phyloP scores from a whole-genome alignment of 768 basidiomycete species.

The Rhodotorula diobovata region DNA sequence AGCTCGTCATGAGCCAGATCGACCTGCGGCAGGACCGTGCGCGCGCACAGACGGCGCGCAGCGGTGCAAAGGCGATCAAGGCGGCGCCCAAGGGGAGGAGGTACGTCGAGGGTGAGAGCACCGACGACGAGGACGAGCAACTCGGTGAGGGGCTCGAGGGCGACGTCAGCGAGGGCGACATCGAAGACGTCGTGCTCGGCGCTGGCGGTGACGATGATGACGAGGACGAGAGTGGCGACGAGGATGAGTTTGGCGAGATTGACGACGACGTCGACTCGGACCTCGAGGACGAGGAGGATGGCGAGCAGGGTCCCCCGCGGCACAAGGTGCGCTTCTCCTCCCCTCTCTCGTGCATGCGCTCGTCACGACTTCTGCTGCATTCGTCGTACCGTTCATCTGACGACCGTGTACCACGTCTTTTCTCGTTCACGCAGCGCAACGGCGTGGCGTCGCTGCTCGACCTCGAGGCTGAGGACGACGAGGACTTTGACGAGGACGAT shows the following conservation, averaged over 20 bases:
- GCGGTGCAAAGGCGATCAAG: neutral
- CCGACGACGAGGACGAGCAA: conserved; percentile 56
- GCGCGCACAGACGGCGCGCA: conserved; percentile 23
- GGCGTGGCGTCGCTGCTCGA: conserved; percentile 26
- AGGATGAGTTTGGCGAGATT: conserved; percentile 26
- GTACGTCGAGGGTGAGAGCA: conserved; percentile 67
- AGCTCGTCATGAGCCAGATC: conserved; percentile 89
- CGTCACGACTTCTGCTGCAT: neutral
- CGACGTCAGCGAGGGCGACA: conserved; percentile 66
- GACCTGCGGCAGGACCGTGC: conserved; percentile 66
- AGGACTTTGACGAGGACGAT: conserved; percentile 32
- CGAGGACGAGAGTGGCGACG: conserved; percentile 39
- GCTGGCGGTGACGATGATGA: conserved; percentile 48
- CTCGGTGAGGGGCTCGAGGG: conserved; percentile 54
- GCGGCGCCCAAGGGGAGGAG: conserved; percentile 53
- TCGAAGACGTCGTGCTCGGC: conserved; percentile 56
- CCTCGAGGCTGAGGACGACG: conserved; percentile 29
- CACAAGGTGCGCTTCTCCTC: conserved; percentile 29
- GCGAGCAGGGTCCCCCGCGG: conserved; percentile 21
- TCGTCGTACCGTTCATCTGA: neutral
- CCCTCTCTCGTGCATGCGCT: neutral
- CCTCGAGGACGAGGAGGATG: conserved; percentile 42
- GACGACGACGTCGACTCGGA: conserved; percentile 37
- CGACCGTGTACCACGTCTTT: too few species aligned
- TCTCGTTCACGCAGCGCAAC: conserved; percentile 7